Conservation (phyloP, 495 filamentous ascomycete genomes). For the Hypoxylon trugodes region DNA sequence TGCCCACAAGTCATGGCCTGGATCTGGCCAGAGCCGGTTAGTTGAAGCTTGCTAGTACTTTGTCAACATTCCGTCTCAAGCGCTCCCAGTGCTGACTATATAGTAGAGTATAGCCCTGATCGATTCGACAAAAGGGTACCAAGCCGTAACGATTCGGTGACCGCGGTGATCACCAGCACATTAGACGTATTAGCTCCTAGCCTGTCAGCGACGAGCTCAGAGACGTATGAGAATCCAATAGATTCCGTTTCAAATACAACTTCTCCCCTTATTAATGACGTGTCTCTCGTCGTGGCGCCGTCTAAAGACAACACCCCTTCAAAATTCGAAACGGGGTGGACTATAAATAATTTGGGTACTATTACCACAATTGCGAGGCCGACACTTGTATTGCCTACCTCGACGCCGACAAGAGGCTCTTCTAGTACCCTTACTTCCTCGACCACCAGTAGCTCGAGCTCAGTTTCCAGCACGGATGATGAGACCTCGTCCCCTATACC, state of each 20-base stretch:
- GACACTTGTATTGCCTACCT: conserved; percentile 29
- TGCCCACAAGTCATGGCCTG: conserved; percentile 33
- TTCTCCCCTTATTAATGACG: conserved; percentile 10
- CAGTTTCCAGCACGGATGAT: not conserved
- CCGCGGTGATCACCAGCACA: conserved; percentile 23
- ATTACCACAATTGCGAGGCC: conserved; percentile 35
- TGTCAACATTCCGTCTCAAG: conserved; percentile 5
- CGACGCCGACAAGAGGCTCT: conserved; percentile 16
- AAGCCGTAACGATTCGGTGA: conserved; percentile 27
- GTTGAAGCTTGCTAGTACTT: conserved; percentile 10
- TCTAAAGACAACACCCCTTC: conserved; percentile 14
- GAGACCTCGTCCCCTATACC: not conserved
- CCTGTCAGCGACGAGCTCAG: conserved; percentile 12
- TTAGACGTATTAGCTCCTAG: conserved; percentile 27
- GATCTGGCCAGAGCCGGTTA: conserved; percentile 27
- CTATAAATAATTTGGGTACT: conserved; percentile 26
- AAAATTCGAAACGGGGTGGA: conserved; percentile 9
- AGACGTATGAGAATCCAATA: conserved; percentile 15
- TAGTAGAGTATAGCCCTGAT: conserved; percentile 26
- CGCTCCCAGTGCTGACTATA: conserved; percentile 13
- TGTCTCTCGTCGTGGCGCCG: not conserved
- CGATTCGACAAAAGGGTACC: conserved; percentile 28
- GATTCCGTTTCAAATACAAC: conserved; percentile 17
- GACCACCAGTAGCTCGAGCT: conserved; percentile 3
- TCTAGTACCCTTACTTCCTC: not conserved